Evolutionary conservation across 2,329 filamentous ascomycete species (phyloP).

Genomic region (Penicillium sp.): DNA sequence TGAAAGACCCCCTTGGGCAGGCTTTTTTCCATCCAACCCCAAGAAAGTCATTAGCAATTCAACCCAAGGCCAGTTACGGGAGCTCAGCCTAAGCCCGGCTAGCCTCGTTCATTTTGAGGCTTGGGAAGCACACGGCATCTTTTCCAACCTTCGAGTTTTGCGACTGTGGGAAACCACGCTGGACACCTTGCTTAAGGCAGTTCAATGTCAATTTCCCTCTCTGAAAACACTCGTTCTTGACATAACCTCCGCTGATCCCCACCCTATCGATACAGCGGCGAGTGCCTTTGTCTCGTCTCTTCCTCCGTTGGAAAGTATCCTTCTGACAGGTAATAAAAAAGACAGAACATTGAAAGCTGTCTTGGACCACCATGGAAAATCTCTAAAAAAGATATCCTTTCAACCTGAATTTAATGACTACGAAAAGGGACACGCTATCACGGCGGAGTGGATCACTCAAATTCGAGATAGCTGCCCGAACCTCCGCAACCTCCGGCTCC

Average conservation of each 20-base stretch:
- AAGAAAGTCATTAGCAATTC: background rate
- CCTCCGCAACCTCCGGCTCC: background rate
- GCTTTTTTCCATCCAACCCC: background rate
- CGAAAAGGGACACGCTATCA: background rate
- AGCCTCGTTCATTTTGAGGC: background rate
- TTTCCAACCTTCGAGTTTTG: background rate
- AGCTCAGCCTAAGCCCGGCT: background rate
- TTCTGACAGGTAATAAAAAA: background rate
- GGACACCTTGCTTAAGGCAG: background rate
- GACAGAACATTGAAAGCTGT: background rate
- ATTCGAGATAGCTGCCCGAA: background rate
- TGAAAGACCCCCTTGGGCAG: background rate
- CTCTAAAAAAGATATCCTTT: background rate
- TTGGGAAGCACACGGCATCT: background rate
- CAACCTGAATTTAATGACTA: background rate
- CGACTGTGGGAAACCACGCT: background rate
- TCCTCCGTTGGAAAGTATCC: background rate
- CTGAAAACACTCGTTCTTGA: background rate
- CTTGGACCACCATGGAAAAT: background rate
- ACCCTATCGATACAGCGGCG: background rate
- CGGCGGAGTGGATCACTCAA: background rate
- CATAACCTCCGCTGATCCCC: background rate
- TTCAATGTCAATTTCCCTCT: background rate
- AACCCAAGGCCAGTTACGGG: background rate
- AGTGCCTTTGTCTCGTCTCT: background rate